phyloP scores from a whole-genome alignment of 202 grass and related monocot genomes.

The Carex sylvatica region DNA sequence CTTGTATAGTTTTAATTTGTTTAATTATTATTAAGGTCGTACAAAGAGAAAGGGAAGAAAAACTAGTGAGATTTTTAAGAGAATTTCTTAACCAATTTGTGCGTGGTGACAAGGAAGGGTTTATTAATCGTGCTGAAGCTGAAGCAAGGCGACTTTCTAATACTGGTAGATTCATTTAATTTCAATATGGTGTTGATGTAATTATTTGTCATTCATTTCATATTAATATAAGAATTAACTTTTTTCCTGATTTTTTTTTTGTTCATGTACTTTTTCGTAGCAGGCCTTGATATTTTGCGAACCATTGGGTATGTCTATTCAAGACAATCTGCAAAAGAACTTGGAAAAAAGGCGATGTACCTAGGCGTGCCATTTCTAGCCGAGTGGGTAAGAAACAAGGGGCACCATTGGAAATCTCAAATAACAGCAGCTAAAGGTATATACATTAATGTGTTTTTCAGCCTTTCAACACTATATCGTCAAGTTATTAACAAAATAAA shows the following conservation, averaged over 20 bases:
- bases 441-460: slow-evolving; percentile 1
- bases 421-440: slow-evolving; percentile 91
- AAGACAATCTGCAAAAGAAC: slow-evolving; percentile 89
- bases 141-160: slow-evolving; percentile 78
- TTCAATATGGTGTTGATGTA: slow-evolving; percentile 11
- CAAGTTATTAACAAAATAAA: slow-evolving; percentile 30
- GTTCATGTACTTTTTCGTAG: slow-evolving; percentile 36
- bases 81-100: slow-evolving; percentile 84
- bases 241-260: background rate
- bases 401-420: slow-evolving; percentile 96
- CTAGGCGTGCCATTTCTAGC: slow-evolving; percentile 85
- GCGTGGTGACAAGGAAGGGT: slow-evolving; percentile 64
- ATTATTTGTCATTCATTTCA: slow-evolving; percentile 6
- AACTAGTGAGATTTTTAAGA: slow-evolving; percentile 74
- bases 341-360: slow-evolving; percentile 96
- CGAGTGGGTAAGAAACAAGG: slow-evolving; percentile 98
- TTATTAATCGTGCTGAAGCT: slow-evolving; percentile 55
- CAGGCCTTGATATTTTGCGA: slow-evolving; percentile 73
- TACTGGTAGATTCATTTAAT: slow-evolving; percentile 44
- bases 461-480: background rate
- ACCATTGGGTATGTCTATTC: slow-evolving; percentile 93
- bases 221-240: background rate
- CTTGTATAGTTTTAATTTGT: slow-evolving; percentile 6
- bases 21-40: slow-evolving; percentile 53
- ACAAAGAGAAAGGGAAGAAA: slow-evolving; percentile 93